Base-by-base conservation (phyloP, 495 filamentous ascomycete species). In the Penicillium mononematosum region DNA sequence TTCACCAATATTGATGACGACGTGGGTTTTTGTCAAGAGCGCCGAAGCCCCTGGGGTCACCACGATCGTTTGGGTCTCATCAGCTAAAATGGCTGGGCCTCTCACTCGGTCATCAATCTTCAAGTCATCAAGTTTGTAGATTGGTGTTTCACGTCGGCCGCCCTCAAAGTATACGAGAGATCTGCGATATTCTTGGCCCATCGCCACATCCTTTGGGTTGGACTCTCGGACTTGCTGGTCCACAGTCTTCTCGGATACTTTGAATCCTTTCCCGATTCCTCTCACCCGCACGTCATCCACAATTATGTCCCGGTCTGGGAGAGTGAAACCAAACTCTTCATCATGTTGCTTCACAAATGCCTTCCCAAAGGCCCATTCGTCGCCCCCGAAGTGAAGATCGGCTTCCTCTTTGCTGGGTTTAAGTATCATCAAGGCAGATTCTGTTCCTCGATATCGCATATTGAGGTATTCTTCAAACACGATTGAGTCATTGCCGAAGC, bases 291-390 rank as follows among this genome's bases (percentile, higher is more conserved):
- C 87, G 71, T 96, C 93, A 55, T 98, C 94, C 24, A 98, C 83
- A 49, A 98, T 89, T 42, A 97, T 91, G 62, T 96, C 89, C 47
- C 93, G 79, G 45, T 56, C 58, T 8, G 92, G 90, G 3, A 96
- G 76, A 2, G 90, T 93, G 65, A 98, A 97, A 0, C 91, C 93
- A 69, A 97, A 98, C 65, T 97, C 94, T 62, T 93, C 92, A 36
- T 92, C 84, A 65, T 98, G 93, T 51, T 95, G 88, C 62, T 82
- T 82, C 12, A 93, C 78, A 59, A 98, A 98, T 0, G 88, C 91
- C 58, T 86, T 83, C 6, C 85, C 89, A 69, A 90, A 96, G 3
- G 83, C 90, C 78, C 79, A 51, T 36, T 85, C 82, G 49, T 84
- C 73, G 20, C 63, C 11, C 4, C 19, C 58, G 44, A 59, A 63